Conservation (phyloP, 257 asterid genomes). For the Fraxinus cuspidata region DNA sequence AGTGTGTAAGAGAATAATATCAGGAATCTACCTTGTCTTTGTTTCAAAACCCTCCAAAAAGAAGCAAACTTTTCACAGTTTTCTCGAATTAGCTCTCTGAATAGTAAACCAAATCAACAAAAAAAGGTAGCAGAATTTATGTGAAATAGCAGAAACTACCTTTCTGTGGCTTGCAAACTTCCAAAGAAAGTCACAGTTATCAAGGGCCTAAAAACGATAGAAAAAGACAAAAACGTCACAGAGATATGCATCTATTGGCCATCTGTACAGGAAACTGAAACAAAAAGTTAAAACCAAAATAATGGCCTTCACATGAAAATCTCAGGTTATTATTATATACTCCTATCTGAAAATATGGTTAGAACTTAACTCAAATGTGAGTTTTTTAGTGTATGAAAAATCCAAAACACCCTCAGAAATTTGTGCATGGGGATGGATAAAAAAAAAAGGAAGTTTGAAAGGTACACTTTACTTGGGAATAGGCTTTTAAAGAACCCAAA, state of each 20-base stretch:
- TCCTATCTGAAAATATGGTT: constrained; percentile 21
- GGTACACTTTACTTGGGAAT: constrained; percentile 1
- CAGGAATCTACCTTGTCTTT: constrained; percentile 19
- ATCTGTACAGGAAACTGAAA: constrained; percentile 3
- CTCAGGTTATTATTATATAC: constrained; percentile 16
- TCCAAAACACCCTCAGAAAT: constrained; percentile 31
- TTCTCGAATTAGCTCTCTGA: neutral
- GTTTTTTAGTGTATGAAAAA: neutral
- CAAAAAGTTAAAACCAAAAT: neutral
- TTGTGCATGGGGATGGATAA: neutral
- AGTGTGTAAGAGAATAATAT: constrained; percentile 30
- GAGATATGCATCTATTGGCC: constrained; percentile 26
- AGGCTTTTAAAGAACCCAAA: neutral
- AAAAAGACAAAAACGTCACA: constrained; percentile 32
- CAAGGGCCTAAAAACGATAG: constrained; percentile 33
- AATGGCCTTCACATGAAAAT: constrained; percentile 2
- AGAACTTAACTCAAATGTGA: constrained; percentile 20
- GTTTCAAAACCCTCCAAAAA: neutral
- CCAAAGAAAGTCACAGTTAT: constrained; percentile 34
- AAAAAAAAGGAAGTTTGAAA: neutral
- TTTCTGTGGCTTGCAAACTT: constrained; percentile 25
- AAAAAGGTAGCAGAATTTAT: neutral
- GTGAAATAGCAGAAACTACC: constrained; percentile 3
- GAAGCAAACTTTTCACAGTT: constrained; percentile 12
- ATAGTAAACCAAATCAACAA: neutral